Base-by-base conservation (phyloP, 2,329 filamentous ascomycete species). In the Pseudopithomyces chartarum region DNA sequence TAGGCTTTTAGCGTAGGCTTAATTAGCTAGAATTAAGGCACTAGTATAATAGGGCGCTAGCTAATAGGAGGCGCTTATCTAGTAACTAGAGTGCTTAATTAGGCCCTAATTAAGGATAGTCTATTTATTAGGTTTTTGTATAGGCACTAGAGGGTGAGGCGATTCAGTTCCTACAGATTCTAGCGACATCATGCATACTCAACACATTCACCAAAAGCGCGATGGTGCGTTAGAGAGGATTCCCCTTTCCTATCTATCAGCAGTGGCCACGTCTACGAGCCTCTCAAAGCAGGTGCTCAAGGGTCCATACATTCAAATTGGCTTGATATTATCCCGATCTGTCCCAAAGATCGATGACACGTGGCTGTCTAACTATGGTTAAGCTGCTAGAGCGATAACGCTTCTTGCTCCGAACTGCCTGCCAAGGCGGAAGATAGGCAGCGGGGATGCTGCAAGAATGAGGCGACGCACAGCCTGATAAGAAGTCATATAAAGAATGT, bases 91-190 rank as follows among this genome's bases (percentile, higher is more conserved):
- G 13, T 34, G n/a, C n/a, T n/a, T n/a, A n/a, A n/a, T n/a, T n/a
- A n/a, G n/a, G n/a, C n/a, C n/a, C n/a, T n/a, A n/a, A n/a, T n/a
- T n/a, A n/a, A n/a, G n/a, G n/a, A n/a, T n/a, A n/a, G n/a, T n/a
- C n/a, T n/a, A n/a, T n/a, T n/a, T n/a, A n/a, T n/a, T n/a, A n/a
- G 53, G 54, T 54, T 26, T 52, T 68, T 23, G 51, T 59, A 52
- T 46, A 34, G 40, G 52, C 45, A 48, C 19, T 45, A 45, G 42
- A 45, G 19, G n/a, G 19, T 45, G 20, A 45, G 19, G 42, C 17
- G 42, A 45, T 45, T 8, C 20, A 45, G 42, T 23, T 19, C 17
- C 42, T 10, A 45, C n/a, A 22, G 42, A 45, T 23, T 45, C 42
- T 22, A 12, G 42, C 12, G 19, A 45, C 15, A 45, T 23, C 12